Evolutionary conservation across 2,329 filamentous ascomycete species (phyloP).

Genomic region (Verticillium nonalfalfae): DNA sequence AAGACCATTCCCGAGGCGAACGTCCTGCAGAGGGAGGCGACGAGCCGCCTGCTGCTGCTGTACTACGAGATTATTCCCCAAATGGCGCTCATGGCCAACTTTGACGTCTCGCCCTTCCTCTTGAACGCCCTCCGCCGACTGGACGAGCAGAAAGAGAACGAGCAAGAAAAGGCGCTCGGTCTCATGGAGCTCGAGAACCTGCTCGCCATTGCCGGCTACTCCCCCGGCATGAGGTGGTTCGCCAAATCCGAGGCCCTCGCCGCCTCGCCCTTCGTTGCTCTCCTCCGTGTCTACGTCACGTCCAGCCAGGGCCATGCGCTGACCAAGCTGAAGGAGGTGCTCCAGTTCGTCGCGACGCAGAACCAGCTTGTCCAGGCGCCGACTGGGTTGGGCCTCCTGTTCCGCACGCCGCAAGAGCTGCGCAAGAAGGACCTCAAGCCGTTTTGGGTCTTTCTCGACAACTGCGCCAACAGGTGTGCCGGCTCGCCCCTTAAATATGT

Average conservation of each 20-base stretch:
- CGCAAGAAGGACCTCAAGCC: slow-evolving; percentile 25
- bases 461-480: slow-evolving; percentile 70
- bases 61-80: slow-evolving; percentile 82
- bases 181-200: slow-evolving; percentile 76
- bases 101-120: slow-evolving; percentile 78
- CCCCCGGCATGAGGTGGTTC: slow-evolving; percentile 87
- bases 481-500: slow-evolving; percentile 78
- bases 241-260: slow-evolving; percentile 60
- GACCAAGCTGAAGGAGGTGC: slow-evolving; percentile 28
- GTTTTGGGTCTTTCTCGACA: slow-evolving; percentile 71
- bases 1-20: slow-evolving; percentile 62
- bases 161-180: slow-evolving; percentile 45
- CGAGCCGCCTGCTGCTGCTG: slow-evolving; percentile 71
- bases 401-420: slow-evolving; percentile 28
- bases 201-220: slow-evolving; percentile 72
- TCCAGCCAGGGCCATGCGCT: slow-evolving; percentile 41
- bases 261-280: slow-evolving; percentile 64
- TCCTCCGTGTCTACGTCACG: slow-evolving; percentile 53
- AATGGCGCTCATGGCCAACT: slow-evolving; percentile 73
- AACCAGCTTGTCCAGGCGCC: slow-evolving; percentile 56
- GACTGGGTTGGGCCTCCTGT: slow-evolving; percentile 40
- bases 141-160: slow-evolving; percentile 45
- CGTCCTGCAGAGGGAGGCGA: slow-evolving; percentile 68
- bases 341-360: slow-evolving; percentile 57
- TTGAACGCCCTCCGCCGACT: slow-evolving; percentile 60